These are phyloP conservation scores for Exophiala xenobiotica DNA, from an alignment of 2,329 filamentous ascomycete genomes.

Conservation along the genomic window DNA sequence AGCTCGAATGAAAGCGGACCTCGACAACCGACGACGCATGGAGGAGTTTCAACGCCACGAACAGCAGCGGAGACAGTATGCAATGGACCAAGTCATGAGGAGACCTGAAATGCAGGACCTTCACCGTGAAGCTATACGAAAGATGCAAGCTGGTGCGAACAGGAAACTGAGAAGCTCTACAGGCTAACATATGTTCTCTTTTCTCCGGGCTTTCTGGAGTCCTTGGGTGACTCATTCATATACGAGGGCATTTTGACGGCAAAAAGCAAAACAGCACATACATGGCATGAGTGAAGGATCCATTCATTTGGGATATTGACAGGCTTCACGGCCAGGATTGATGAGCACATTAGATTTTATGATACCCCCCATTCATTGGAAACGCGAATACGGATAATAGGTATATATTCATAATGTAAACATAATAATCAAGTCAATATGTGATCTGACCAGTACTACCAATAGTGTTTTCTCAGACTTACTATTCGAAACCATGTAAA, in stretches of 20 bases:
- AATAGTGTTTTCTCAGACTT: too few relatives aligned
- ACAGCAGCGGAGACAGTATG: conserved; percentile 59
- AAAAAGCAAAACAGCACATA: too few relatives aligned
- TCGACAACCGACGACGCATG: conserved; percentile 61
- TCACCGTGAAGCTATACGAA: conserved; percentile 76
- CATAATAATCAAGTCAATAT: too few relatives aligned
- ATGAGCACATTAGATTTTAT: conserved; percentile 12
- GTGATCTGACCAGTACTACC: too few relatives aligned
- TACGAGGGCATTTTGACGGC: too few relatives aligned
- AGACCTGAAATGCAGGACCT: conserved; percentile 70
- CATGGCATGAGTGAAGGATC: too few relatives aligned
- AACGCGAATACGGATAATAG: conserved; percentile 6
- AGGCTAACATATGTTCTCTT: too few relatives aligned
- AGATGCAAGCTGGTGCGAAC: conserved; percentile 67
- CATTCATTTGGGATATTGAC: too few relatives aligned
- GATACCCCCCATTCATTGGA: conserved; percentile 10
- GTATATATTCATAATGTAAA: background rate
- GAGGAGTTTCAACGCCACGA: conserved; percentile 59
- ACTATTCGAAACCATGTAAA: too few relatives aligned
- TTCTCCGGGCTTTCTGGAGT: too few relatives aligned
- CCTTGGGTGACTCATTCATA: too few relatives aligned
- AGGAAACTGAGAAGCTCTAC: conserved; percentile 23
- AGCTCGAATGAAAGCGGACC: conserved; percentile 57
- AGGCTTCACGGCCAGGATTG: background rate
- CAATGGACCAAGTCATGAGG: conserved; percentile 73